Conservation (phyloP, 805 yeast genomes). For the Ogataea salicorniae region DNA sequence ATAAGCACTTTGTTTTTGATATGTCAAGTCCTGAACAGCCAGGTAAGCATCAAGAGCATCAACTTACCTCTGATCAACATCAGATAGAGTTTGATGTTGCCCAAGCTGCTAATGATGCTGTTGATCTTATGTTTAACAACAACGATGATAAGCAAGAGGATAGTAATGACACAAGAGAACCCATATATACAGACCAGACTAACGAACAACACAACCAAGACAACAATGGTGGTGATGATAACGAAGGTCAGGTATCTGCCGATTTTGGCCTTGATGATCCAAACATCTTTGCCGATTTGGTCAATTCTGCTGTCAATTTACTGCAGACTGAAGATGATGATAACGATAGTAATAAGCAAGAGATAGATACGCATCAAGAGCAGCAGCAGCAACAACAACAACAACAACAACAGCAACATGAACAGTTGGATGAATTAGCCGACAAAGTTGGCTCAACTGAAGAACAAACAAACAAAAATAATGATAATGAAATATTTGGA, state of each 20-base stretch:
- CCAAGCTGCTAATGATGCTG: constrained; percentile 1
- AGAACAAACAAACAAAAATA: too few species aligned
- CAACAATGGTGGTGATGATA: neutral
- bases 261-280: neutral
- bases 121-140: neutral
- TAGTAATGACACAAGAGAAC: neutral
- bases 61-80: neutral
- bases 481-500: too few species aligned
- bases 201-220: neutral
- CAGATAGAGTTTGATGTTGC: neutral
- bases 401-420: too few species aligned
- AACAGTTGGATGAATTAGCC: too few species aligned
- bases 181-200: neutral
- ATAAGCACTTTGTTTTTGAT: constrained; percentile 3
- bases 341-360: neutral
- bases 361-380: neutral
- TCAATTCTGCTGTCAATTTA: neutral
- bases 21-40: neutral
- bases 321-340: neutral
- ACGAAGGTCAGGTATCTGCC: neutral
- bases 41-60: neutral
- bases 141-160: neutral
- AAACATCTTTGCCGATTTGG: neutral
- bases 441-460: too few species aligned
- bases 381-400: neutral